These are phyloP conservation scores for Calonectria pauciramosa DNA, from an alignment of 2,329 filamentous ascomycete species.

Conservation along the genomic window DNA sequence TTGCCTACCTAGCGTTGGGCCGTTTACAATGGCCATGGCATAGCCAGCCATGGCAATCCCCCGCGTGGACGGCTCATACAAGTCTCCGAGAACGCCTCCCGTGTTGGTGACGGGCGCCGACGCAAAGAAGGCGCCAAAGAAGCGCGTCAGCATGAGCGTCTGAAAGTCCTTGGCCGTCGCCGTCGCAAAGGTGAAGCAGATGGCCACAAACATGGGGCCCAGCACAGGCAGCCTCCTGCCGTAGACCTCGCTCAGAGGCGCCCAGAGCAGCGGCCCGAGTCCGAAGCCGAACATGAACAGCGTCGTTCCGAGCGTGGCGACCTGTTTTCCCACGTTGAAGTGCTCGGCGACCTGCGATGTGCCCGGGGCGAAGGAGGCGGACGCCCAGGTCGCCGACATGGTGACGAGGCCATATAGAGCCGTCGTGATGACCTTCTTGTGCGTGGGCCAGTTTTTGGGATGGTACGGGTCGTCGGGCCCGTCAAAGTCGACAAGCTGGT, in stretches of 20 bases:
- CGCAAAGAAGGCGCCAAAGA: constrained; percentile 72
- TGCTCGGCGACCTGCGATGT: constrained; percentile 64
- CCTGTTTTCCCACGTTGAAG: constrained; percentile 59
- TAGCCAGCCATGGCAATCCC: constrained; percentile 78
- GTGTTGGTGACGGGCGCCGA: constrained; percentile 78
- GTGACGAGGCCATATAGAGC: constrained; percentile 57
- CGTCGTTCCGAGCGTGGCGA: constrained; percentile 61
- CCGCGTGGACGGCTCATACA: constrained; percentile 71
- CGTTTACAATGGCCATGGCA: constrained; percentile 75
- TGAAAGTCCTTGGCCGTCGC: constrained; percentile 76
- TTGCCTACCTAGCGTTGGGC: constrained; percentile 65
- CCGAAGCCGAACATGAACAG: constrained; percentile 60
- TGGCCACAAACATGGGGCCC: constrained; percentile 72
- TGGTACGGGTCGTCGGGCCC: constrained; percentile 78
- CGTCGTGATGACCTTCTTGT: constrained; percentile 78
- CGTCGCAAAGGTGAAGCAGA: constrained; percentile 74
- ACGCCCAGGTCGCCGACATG: constrained; percentile 66
- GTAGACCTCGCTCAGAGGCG: constrained; percentile 72
- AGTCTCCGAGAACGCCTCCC: constrained; percentile 76
- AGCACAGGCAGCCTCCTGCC: constrained; percentile 69
- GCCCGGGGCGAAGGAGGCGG: constrained; percentile 69
- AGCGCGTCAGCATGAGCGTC: constrained; percentile 74
- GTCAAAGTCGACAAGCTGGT: constrained; percentile 78
- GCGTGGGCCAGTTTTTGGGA: constrained; percentile 78
- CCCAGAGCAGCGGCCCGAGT: constrained; percentile 73